Conservation (phyloP, 805 yeast genomes). For the Groenewaldozyma salmanticensis region DNA sequence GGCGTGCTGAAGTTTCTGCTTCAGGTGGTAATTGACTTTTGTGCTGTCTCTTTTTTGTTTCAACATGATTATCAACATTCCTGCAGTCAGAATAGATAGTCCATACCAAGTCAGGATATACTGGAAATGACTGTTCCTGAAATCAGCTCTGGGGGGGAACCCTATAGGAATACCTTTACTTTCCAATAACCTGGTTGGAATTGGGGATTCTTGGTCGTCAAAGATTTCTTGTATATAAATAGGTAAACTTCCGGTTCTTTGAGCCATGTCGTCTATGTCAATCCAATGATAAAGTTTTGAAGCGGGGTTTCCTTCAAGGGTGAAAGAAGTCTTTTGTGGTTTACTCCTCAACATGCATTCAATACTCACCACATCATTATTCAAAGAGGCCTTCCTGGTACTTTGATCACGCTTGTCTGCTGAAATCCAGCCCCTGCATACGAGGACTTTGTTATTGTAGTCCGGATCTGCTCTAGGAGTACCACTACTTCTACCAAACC, state of each 20-base stretch:
- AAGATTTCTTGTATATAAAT: slow-evolving; percentile 67
- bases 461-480: slow-evolving; percentile 21
- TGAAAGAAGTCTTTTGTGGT: slow-evolving; percentile 53
- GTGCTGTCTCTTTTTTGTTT: slow-evolving; percentile 27
- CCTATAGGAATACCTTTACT: slow-evolving; percentile 87
- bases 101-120: slow-evolving; percentile 96
- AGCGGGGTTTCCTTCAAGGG: slow-evolving; percentile 60
- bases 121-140: slow-evolving; percentile 84
- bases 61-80: slow-evolving; percentile 48
- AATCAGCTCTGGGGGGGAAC: slow-evolving; percentile 64
- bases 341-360: slow-evolving; percentile 66
- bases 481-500: slow-evolving; percentile 49
- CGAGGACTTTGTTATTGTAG: slow-evolving; percentile 62
- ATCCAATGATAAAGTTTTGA: slow-evolving; percentile 66
- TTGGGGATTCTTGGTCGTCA: slow-evolving; percentile 29
- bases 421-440: slow-evolving; percentile 88
- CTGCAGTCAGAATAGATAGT: slow-evolving; percentile 59
- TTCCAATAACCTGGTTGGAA: slow-evolving; percentile 21
- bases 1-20: slow-evolving; percentile 3
- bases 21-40: not conserved
- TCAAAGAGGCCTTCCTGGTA: slow-evolving; percentile 56
- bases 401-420: slow-evolving; percentile 50
- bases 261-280: slow-evolving; percentile 75
- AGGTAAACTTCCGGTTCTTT: slow-evolving; percentile 55
- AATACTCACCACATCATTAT: slow-evolving; percentile 61